Conservation (phyloP, 139 green algal genomes). For the Eudorina sp. region DNA sequence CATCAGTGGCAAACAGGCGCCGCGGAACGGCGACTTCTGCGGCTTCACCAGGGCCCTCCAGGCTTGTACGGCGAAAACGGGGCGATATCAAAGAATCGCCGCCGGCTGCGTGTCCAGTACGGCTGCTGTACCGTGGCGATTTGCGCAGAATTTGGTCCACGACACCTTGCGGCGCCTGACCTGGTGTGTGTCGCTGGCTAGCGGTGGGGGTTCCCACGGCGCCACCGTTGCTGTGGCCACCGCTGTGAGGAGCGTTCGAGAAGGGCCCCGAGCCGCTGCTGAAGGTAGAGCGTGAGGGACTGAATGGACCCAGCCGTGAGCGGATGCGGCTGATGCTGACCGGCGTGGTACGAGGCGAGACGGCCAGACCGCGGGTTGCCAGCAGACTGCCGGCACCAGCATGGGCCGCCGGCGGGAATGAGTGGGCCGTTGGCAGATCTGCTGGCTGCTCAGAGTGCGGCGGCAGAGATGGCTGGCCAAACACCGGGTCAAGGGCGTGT, state of each 20-base stretch:
- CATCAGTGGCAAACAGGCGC: background rate
- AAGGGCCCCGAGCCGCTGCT: background rate
- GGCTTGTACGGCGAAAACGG: background rate
- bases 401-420: background rate
- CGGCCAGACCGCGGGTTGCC: background rate
- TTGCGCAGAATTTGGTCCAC: constrained; percentile 20
- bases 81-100: background rate
- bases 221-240: background rate
- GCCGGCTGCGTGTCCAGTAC: background rate
- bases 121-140: constrained; percentile 11
- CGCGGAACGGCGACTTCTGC: background rate
- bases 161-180: constrained; percentile 11
- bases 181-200: background rate
- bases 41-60: background rate
- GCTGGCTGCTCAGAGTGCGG: background rate
- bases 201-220: background rate
- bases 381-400: background rate
- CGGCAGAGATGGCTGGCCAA: background rate
- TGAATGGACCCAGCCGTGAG: constrained; percentile 26
- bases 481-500: too few species aligned
- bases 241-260: background rate
- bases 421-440: background rate
- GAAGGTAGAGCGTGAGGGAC: constrained; percentile 9
- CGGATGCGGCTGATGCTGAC: background rate
- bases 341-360: background rate